A percentile compares a stretch with the other conserved stretches of the same genome.
Conservation (phyloP, 2,329 filamentous ascomycete species). For the Fusarium nelsonii region DNA sequence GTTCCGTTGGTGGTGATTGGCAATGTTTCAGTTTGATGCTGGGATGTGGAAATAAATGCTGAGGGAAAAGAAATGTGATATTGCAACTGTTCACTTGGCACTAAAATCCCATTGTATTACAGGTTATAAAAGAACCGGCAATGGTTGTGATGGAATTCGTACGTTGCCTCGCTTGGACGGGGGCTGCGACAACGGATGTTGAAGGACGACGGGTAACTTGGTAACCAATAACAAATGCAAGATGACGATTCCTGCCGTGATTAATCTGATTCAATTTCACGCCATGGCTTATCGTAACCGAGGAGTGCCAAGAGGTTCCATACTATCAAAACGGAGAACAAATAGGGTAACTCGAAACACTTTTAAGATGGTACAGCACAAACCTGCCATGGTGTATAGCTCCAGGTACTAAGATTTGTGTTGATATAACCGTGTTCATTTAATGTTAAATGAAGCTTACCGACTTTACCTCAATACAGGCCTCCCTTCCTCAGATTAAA, state of each 20-base stretch:
- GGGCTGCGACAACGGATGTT: too few species aligned
- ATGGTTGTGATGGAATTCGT: not conserved
- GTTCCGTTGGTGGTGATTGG: conserved; percentile 13
- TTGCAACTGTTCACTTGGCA: not conserved
- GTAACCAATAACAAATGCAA: not conserved
- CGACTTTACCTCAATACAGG: too few species aligned
- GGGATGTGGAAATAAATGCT: conserved; percentile 11
- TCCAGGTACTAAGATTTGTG: too few species aligned
- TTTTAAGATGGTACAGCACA: not conserved
- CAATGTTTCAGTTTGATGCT: conserved; percentile 8
- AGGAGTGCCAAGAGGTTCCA: not conserved
- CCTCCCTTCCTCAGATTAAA: too few species aligned
- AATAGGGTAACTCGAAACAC: not conserved
- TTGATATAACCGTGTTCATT: too few species aligned
- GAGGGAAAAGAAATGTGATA: conserved; percentile 25
- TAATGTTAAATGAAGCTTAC: too few species aligned
- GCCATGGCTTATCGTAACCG: not conserved
- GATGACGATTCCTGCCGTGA: not conserved
- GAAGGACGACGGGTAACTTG: not conserved
- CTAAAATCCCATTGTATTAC: not conserved
- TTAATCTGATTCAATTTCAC: not conserved
- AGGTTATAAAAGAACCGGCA: fast-evolving
- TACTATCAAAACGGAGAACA: not conserved
- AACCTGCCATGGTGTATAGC: too few species aligned
- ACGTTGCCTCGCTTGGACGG: not conserved